These are phyloP conservation scores for Eucalyptus paniculata DNA, from an alignment of 345 rosid genomes.

Conservation along the genomic window DNA sequence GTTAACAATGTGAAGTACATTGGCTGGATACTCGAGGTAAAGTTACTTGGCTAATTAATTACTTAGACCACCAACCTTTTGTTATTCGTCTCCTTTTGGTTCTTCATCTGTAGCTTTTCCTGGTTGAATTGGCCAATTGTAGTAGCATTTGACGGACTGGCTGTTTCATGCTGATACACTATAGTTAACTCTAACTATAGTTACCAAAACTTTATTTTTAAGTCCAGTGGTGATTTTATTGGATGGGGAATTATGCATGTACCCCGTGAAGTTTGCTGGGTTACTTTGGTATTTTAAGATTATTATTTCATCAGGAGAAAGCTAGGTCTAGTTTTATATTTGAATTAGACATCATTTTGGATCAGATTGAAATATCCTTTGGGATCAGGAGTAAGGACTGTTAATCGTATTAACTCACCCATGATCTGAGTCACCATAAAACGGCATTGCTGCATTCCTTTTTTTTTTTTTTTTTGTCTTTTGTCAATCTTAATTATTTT, in stretches of 20 bases:
- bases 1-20: constrained; percentile 97
- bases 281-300: not conserved
- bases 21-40: constrained; percentile 95
- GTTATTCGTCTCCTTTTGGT: not conserved
- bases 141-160: not conserved
- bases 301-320: not conserved
- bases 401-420: not conserved
- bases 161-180: not conserved
- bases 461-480: not conserved
- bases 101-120: not conserved
- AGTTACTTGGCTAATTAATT: not conserved
- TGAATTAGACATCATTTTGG: not conserved
- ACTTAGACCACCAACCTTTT: not conserved
- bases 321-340: not conserved
- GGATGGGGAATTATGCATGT: not conserved
- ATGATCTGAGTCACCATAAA: not conserved
- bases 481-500: not conserved
- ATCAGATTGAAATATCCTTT: not conserved
- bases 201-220: not conserved
- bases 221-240: not conserved
- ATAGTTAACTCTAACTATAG: not conserved
- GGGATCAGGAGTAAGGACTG: not conserved
- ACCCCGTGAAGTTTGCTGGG: not conserved
- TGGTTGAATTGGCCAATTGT: not conserved
- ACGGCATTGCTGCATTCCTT: not conserved